These are phyloP conservation scores for Bonnemaisonia californica DNA, from an alignment of 31 red algal species.

Conservation along the genomic window DNA sequence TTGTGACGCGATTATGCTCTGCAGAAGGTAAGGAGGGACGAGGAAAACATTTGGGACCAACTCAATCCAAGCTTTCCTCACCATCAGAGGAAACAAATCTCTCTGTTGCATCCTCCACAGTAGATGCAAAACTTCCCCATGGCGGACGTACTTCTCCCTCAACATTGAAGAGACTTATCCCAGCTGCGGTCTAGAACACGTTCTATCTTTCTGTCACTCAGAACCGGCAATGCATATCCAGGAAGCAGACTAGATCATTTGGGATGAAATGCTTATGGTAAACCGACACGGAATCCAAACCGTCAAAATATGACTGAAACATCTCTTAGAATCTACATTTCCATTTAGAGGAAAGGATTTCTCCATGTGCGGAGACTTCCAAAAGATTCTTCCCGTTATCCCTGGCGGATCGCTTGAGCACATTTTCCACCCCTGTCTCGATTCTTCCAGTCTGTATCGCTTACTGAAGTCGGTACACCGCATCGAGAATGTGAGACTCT, in stretches of 20 bases:
- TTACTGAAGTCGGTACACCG: no score
- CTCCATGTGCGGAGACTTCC: conserved; percentile 17
- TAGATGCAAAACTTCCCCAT: not conserved
- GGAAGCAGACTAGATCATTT: conserved; percentile 12
- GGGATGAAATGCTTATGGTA: conserved; percentile 17
- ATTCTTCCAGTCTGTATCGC: conserved; percentile 1
- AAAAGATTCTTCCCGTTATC: not conserved
- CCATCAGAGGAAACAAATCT: not conserved
- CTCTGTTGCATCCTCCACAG: not conserved
- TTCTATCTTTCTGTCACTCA: not conserved
- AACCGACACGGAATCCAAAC: conserved; percentile 12
- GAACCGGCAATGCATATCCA: not conserved
- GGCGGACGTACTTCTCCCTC: not conserved
- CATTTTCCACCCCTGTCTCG: not conserved
- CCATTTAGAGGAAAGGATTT: conserved; percentile 9
- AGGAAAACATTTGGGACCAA: conserved; percentile 8
- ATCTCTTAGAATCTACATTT: not conserved
- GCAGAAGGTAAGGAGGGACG: no score
- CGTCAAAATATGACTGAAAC: not conserved
- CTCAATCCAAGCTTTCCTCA: not conserved
- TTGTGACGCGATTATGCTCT: no score
- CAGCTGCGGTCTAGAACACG: not conserved
- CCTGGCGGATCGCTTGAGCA: not conserved
- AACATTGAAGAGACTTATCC: not conserved
- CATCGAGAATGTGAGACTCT: conserved; percentile 23